Conservation (phyloP, 2,329 filamentous ascomycete species). For the Aspergillus persii region DNA sequence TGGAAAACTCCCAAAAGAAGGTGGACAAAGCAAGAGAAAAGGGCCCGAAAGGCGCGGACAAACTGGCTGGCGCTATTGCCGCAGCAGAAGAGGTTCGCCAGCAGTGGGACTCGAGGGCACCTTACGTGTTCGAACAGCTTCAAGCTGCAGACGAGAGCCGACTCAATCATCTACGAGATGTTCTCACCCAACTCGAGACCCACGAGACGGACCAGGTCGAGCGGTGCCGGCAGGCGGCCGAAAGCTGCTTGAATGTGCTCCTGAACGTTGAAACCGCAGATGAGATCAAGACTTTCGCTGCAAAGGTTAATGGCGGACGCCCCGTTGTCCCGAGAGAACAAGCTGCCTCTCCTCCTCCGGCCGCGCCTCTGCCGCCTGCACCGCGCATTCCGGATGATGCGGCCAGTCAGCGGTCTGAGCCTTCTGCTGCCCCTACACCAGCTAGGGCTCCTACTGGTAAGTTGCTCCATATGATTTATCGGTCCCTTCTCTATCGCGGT, state of each 20-base stretch:
- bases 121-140: slow-evolving; percentile 89
- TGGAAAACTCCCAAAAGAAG: slow-evolving; percentile 80
- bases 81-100: slow-evolving; percentile 74
- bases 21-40: slow-evolving; percentile 81
- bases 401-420: slow-evolving; percentile 54
- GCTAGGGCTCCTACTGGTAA: slow-evolving; percentile 36
- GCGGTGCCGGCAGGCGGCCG: slow-evolving; percentile 68
- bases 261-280: slow-evolving; percentile 82
- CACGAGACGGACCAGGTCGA: slow-evolving; percentile 87
- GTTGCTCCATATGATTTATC: slow-evolving; percentile 2
- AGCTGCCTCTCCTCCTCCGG: slow-evolving; percentile 23
- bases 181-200: slow-evolving; percentile 88
- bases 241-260: slow-evolving; percentile 75
- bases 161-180: slow-evolving; percentile 84
- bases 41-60: slow-evolving; percentile 68
- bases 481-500: neutral
- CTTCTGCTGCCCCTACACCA: slow-evolving; percentile 45
- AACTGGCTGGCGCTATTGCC: slow-evolving; percentile 70
- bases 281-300: slow-evolving; percentile 65
- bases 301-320: slow-evolving; percentile 38
- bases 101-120: slow-evolving; percentile 92
- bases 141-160: slow-evolving; percentile 88
- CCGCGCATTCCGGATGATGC: slow-evolving; percentile 51
- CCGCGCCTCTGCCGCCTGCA: slow-evolving; percentile 38
- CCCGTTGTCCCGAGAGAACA: slow-evolving; percentile 28